Evolutionary conservation across 2,329 filamentous ascomycete species (phyloP).

Genomic region (Aspergillus nomiae): DNA sequence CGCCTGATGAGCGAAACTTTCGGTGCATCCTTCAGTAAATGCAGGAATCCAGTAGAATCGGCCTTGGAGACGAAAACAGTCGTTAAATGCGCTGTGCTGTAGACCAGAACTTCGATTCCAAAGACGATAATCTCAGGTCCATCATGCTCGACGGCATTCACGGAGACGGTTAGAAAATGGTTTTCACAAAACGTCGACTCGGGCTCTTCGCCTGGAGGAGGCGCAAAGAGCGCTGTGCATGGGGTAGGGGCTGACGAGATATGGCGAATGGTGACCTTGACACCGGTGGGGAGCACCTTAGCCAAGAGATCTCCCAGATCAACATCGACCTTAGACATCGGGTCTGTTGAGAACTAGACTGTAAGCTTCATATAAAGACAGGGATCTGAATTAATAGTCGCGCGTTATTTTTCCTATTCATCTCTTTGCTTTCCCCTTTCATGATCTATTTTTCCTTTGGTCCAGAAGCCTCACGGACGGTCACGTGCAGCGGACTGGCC

Average conservation of each 20-base stretch:
- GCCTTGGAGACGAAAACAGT: constrained; percentile 96
- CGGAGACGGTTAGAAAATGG: constrained; percentile 70
- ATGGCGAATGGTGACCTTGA: constrained; percentile 74
- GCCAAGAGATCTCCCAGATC: constrained; percentile 52
- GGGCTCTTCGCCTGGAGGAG: constrained; percentile 69
- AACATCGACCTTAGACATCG: constrained; percentile 33
- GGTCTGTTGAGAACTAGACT: constrained; percentile 6
- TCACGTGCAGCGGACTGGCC: constrained; percentile 15
- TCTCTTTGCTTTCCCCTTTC: constrained; percentile 3
- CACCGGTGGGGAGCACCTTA: constrained; percentile 54
- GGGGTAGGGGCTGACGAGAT: constrained; percentile 79
- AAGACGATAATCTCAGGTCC: constrained; percentile 67
- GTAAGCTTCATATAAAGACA: constrained; percentile 1
- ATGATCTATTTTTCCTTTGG: constrained; percentile 6
- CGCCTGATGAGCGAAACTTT: constrained; percentile 69
- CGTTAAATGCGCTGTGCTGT: constrained; percentile 75
- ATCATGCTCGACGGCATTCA: constrained; percentile 34
- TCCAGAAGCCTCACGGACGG: constrained; percentile 12
- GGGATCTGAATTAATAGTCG: constrained; percentile 3
- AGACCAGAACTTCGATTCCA: constrained; percentile 85
- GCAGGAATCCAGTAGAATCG: constrained; percentile 88
- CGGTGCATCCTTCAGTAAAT: constrained; percentile 62
- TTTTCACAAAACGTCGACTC: constrained; percentile 84
- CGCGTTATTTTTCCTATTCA: background rate
- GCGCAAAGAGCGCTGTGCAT: constrained; percentile 75